Percentiles rank a stretch among this genome's conserved stretches.
These are phyloP conservation scores for Schizosaccharomyces japonicus DNA, from an alignment of 805 yeast species.

Conservation along the genomic window DNA sequence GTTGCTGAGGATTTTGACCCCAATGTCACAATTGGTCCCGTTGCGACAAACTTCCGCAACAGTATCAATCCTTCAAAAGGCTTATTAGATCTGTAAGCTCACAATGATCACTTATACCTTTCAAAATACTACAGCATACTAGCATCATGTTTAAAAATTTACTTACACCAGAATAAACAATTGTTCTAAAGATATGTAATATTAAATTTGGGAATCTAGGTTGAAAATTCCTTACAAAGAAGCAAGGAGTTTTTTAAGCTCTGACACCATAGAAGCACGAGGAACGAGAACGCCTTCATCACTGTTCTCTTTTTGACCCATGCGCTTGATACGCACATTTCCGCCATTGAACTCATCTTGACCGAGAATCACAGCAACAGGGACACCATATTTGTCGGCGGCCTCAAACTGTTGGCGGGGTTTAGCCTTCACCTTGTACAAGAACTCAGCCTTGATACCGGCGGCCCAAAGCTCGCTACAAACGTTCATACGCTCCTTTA, in stretches of 20 bases:
- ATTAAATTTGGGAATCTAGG: too few species aligned
- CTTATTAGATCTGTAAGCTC: too few species aligned
- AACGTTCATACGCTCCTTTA: constrained; percentile 73
- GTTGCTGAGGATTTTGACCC: too few species aligned
- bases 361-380: constrained; percentile 77
- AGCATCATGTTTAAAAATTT: too few species aligned
- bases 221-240: neutral
- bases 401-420: constrained; percentile 92
- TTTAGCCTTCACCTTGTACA: constrained; percentile 82
- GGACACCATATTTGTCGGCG: constrained; percentile 83
- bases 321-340: constrained; percentile 57
- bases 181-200: too few species aligned
- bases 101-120: too few species aligned
- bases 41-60: too few species aligned
- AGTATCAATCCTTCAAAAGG: too few species aligned
- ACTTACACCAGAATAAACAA: too few species aligned
- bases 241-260: constrained; percentile 18
- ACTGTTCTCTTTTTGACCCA: constrained; percentile 70
- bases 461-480: constrained; percentile 67
- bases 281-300: constrained; percentile 67
- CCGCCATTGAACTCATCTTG: constrained; percentile 79
- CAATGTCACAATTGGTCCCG: too few species aligned
- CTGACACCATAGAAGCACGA: constrained; percentile 32
- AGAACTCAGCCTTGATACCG: constrained; percentile 74
- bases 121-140: too few species aligned